A percentile compares a stretch with the other conserved stretches of the same genome.
Evolutionary conservation across 2,329 filamentous ascomycete species (phyloP).

Genomic region (Botryotinia calthae): DNA sequence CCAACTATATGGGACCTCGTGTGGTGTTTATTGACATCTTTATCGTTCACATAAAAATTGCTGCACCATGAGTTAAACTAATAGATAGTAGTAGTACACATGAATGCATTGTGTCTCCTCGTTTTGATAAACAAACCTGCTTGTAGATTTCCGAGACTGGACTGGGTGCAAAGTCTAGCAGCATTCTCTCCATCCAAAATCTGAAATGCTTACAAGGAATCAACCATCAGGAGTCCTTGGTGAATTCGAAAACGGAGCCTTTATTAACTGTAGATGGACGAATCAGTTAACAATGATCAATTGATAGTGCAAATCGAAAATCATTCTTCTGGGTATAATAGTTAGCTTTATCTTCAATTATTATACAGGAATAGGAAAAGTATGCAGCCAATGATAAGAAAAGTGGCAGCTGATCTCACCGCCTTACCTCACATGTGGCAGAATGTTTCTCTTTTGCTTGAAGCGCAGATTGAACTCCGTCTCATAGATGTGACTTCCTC

Average conservation of each 20-base stretch:
- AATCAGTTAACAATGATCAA: neutral
- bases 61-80: neutral
- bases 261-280: neutral
- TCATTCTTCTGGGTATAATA: neutral
- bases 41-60: neutral
- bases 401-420: neutral
- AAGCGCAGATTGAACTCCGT: slow-evolving; percentile 14
- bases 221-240: neutral
- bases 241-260: neutral
- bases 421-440: neutral
- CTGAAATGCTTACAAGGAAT: neutral
- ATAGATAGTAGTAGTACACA: neutral
- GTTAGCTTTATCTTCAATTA: too few relatives aligned
- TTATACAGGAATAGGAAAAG: too few relatives aligned
- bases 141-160: neutral
- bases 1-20: neutral
- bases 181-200: neutral
- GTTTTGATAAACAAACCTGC: neutral
- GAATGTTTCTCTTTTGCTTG: neutral
- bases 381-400: neutral
- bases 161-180: neutral
- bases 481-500: neutral
- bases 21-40: neutral
- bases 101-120: too few relatives aligned
- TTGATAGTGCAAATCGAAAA: neutral